phyloP scores from a whole-genome alignment of 305 asterid species.

The Coffea humblotiana region DNA sequence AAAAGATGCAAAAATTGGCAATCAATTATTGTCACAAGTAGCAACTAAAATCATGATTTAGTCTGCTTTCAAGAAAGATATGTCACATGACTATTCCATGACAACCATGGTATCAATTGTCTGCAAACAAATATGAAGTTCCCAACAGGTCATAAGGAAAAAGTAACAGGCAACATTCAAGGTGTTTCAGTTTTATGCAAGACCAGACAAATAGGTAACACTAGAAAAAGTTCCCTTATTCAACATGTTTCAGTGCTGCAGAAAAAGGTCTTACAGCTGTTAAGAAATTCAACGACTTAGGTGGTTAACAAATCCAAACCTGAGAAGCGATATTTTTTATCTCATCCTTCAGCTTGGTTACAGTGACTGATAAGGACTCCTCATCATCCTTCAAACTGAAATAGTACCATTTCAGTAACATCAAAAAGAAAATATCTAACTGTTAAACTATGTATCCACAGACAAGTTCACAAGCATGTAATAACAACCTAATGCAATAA shows the following conservation, averaged over 20 bases:
- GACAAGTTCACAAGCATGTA: conserved; percentile 13
- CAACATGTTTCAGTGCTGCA: neutral
- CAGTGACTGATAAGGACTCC: conserved; percentile 41
- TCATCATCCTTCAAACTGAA: conserved; percentile 69
- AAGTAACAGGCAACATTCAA: neutral
- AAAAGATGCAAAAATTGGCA: neutral
- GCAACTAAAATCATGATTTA: neutral
- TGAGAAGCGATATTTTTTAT: conserved; percentile 39
- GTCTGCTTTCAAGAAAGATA: neutral
- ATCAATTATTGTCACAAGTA: neutral
- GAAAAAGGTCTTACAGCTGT: neutral
- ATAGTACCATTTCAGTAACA: conserved; percentile 26
- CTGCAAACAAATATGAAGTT: neutral
- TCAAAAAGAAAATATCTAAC: conserved; percentile 23
- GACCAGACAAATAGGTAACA: neutral
- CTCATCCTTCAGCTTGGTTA: conserved; percentile 40
- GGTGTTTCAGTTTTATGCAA: neutral
- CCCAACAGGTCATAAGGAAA: neutral
- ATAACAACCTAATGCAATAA: conserved; percentile 10
- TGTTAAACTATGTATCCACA: conserved; percentile 15
- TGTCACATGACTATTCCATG: neutral
- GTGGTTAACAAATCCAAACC: conserved; percentile 39
- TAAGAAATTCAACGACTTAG: neutral
- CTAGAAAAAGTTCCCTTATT: no score
- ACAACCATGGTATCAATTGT: neutral